A percentile compares a stretch with the other conserved stretches of the same genome.
phyloP scores from a whole-genome alignment of 495 filamentous ascomycete species.

The Acidomyces sp. region DNA sequence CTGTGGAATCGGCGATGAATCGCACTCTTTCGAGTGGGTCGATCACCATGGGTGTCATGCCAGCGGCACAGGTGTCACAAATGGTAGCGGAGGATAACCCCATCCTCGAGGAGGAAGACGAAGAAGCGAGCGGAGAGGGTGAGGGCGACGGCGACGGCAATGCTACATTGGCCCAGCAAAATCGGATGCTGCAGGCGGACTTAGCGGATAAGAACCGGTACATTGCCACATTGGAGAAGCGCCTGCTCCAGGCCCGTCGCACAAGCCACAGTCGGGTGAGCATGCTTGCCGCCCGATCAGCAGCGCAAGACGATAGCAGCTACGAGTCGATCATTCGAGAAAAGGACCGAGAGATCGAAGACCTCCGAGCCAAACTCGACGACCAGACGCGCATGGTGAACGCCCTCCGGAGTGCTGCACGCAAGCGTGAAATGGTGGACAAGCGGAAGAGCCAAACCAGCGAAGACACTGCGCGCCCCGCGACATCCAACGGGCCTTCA shows the following conservation, averaged over 20 bases:
- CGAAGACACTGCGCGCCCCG: conserved; percentile 3
- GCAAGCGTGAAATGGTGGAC: conserved; percentile 78
- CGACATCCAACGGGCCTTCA: background rate
- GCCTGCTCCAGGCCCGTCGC: conserved; percentile 78
- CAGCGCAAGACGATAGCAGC: conserved; percentile 36
- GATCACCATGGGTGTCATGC: conserved; percentile 14
- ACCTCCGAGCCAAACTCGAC: conserved; percentile 76
- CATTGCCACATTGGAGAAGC: conserved; percentile 82
- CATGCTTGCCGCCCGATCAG: conserved; percentile 36
- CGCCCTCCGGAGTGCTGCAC: conserved; percentile 71
- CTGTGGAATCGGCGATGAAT: background rate
- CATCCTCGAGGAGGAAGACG: conserved; percentile 46
- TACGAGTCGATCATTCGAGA: conserved; percentile 58
- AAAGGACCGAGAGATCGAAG: conserved; percentile 87
- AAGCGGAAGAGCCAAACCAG: background rate
- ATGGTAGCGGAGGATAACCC: conserved; percentile 10
- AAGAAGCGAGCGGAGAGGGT: conserved; percentile 49
- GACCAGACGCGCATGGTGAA: conserved; percentile 92
- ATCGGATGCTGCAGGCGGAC: conserved; percentile 82
- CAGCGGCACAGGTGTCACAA: conserved; percentile 11
- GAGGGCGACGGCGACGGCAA: conserved; percentile 78
- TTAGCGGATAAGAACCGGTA: conserved; percentile 91
- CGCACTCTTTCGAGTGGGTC: conserved; percentile 14
- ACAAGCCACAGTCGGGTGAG: conserved; percentile 81
- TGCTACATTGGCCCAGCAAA: conserved; percentile 66